These are phyloP conservation scores for Phalaenopsis hybrid DNA, from an alignment of 116 monocot species.

Conservation along the genomic window DNA sequence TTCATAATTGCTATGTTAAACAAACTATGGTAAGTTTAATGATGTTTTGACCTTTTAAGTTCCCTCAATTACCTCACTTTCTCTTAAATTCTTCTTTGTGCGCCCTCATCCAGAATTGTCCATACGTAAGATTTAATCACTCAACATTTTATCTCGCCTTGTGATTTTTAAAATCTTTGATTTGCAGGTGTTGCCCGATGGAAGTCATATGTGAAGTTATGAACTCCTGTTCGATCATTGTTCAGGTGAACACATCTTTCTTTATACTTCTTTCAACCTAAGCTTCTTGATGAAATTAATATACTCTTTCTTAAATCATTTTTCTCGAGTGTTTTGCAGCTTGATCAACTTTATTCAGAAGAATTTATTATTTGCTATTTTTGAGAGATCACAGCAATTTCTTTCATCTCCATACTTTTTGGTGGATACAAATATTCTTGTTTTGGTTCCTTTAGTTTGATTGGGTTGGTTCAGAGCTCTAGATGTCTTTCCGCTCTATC, in stretches of 20 bases:
- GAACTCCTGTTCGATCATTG: background rate
- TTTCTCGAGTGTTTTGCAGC: background rate
- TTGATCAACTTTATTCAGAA: background rate
- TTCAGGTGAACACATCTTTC: background rate
- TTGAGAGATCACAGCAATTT: background rate
- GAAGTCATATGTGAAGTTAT: background rate
- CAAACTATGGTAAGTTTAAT: background rate
- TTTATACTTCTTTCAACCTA: background rate
- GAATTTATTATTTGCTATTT: background rate
- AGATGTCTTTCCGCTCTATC: conserved; percentile 78
- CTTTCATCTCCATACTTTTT: background rate
- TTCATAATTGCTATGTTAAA: background rate
- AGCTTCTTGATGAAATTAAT: background rate
- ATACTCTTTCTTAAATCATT: background rate
- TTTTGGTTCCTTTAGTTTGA: background rate
- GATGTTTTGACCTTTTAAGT: background rate
- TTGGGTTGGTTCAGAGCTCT: background rate
- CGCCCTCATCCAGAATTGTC: background rate
- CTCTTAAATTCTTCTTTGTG: background rate
- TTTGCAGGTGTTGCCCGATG: background rate
- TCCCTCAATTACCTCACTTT: background rate
- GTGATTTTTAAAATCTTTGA: background rate
- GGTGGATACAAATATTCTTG: background rate
- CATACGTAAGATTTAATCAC: background rate
- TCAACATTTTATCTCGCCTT: background rate